Evolutionary conservation across 2,329 filamentous ascomycete genomes (phyloP).

Genomic region (Colletotrichum sp.): DNA sequence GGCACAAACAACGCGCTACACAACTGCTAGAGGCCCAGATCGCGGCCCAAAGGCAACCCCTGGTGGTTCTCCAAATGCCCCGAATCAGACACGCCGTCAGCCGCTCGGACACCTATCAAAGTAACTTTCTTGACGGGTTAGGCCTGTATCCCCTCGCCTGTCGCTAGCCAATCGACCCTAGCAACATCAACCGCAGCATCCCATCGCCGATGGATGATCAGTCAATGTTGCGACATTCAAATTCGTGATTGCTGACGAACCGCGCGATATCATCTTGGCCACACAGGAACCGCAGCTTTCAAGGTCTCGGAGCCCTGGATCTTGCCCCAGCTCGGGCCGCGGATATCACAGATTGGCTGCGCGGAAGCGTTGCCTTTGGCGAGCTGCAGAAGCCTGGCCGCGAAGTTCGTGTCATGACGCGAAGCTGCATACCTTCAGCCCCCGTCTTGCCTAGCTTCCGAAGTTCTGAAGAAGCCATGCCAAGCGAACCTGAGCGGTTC

Average conservation of each 20-base stretch:
- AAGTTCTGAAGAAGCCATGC: not conserved
- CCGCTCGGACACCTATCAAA: not conserved
- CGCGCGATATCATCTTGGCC: not conserved
- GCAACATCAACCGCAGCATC: not conserved
- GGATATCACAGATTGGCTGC: not conserved
- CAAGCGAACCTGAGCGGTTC: not conserved
- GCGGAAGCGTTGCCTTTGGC: not conserved
- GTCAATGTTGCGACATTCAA: not conserved
- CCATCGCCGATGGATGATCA: not conserved
- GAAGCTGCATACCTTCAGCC: not conserved
- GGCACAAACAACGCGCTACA: not conserved
- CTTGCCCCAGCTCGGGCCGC: not conserved
- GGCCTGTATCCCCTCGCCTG: not conserved
- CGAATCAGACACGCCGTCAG: not conserved
- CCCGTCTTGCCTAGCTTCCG: not conserved
- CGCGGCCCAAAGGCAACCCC: not conserved
- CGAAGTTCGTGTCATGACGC: not conserved
- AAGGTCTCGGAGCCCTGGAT: not conserved
- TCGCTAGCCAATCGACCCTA: not conserved
- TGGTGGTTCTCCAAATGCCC: not conserved
- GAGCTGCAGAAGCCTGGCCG: not conserved
- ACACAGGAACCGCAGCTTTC: not conserved
- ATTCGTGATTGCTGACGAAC: conserved; percentile 1
- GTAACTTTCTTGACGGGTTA: not conserved
- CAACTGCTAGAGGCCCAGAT: not conserved